Base-by-base conservation (phyloP, 1,284 basidiomycete species). In the Gymnopus androsaceus region DNA sequence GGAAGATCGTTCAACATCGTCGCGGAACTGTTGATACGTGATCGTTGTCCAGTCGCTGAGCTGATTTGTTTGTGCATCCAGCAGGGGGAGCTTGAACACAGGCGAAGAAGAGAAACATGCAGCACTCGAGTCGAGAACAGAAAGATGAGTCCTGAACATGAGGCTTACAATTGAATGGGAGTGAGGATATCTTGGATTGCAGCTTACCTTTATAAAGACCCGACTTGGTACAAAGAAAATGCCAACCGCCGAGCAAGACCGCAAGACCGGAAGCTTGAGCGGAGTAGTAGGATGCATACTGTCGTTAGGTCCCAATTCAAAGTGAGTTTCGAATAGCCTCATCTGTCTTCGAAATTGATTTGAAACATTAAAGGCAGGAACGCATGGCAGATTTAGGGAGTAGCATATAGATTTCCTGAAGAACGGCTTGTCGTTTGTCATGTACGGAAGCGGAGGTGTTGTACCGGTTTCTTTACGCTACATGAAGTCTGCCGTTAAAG, bases 1-100 rank as follows among this genome's bases (percentile, higher is more conserved):
- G 28, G 84, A 83, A 55, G 74, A 77, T 38, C 72, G 63, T 60
- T 84, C 77, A 62, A 86, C 80, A 55, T 86, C 83, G 30, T 65
- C 56, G 51, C 72, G 73, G 68, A 86, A 85, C 61, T 80, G 76
- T 4, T 52, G 64, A 65, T 83, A 86, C 49, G 79, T 78, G 59
- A 86, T 73, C 38, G 76, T 61, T 28, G 69, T 66, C 84, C 84
- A 86, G 41, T 73, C 66, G 33, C 67, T 64, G 49, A 76, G 67
- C 36, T 69, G 63, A 17, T 66, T 64, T 21, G 72, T 70, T 37
- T 65, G 59, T 15, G 72, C 61, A 61, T 77, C 71, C 41, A 72
- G 55, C 58, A 67, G 64, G 14, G 83, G 83, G 17, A 82, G 61
- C 58, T 71, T 75, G 70, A 86, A 85, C 53, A 74, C 82, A 45